Evolutionary conservation across 2,329 filamentous ascomycete species (phyloP), one percentile per base, ranked within the genome.

Genomic region (Raffaelea albimanens): DNA sequence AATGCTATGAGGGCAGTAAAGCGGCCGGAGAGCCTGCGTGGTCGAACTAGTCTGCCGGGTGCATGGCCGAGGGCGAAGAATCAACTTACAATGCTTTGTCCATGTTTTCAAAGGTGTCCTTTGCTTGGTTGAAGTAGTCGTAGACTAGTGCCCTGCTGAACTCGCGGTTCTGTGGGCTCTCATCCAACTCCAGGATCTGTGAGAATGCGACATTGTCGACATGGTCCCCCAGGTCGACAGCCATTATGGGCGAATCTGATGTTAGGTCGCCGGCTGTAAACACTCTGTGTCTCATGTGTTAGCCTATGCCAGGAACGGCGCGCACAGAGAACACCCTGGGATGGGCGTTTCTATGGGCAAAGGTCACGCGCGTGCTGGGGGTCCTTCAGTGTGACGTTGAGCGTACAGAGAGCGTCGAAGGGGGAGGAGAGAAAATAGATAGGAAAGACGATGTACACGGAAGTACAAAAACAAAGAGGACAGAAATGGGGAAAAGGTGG

Each of bases 121-220:
- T 78, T 34, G 89, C 91, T 69, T 98, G 93, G 18, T 88, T 82
- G 57, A 97, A 95, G 71, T 95, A 98, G 52, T 88, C 87, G 61
- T 81, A 84, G 43, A 97, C 90, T 55, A 98, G 90, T 51, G 85
- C 83, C 58, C 75, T 79, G 68, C 86, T 94, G 73, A 97, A 97
- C 43, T 95, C 88, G 57, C 82, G 77, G 54, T 91, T 85, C 11
- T 82, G 79, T 56, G 87, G 84, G 54, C 87, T 85, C 54, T 97
- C 93, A 64, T 98, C 93, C 91, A 98, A 96, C 67, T 97, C 93
- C 53, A 97, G 79, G 63, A 98, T 97, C 72, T 97, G 93, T 58
- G 83, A 82, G 59, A 98, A 98, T 48, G 89, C 95, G 47, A 67
- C 63, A 52, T 73, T 69, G 64, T 97, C 91, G 66, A 98, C 82